Evolutionary conservation across 768 basidiomycete genomes (phyloP).

Genomic region (Termitomyces sp.): DNA sequence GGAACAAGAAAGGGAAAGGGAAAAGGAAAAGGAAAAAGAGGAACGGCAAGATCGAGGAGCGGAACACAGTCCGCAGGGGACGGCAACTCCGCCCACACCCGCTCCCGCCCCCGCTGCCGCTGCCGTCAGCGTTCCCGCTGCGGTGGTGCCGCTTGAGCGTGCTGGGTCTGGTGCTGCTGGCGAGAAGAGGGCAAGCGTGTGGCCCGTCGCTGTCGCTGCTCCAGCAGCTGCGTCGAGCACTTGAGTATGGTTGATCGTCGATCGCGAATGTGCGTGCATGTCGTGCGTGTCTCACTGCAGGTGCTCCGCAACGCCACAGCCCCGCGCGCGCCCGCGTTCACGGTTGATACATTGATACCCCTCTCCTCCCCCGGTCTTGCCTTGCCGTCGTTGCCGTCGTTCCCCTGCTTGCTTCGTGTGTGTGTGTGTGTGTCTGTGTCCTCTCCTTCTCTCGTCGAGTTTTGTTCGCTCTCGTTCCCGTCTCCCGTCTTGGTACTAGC

Average conservation of each 20-base stretch:
- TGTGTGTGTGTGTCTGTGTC: background rate
- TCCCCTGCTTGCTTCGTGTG: background rate
- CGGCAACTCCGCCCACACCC: background rate
- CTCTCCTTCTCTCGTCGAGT: background rate
- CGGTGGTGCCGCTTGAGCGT: background rate
- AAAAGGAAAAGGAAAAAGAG: background rate
- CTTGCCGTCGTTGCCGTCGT: too few relatives aligned
- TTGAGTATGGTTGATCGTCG: background rate
- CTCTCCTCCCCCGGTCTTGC: too few relatives aligned
- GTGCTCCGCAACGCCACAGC: too few relatives aligned
- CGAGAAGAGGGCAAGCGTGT: constrained; percentile 3
- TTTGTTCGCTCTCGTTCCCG: background rate
- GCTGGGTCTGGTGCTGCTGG: background rate
- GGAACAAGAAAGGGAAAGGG: background rate
- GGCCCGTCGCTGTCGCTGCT: background rate
- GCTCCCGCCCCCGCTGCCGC: too few relatives aligned
- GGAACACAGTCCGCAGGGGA: constrained; percentile 2
- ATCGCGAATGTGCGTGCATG: too few relatives aligned
- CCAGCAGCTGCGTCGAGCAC: background rate
- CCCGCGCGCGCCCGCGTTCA: too few relatives aligned
- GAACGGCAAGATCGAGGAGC: background rate
- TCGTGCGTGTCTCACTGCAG: too few relatives aligned
- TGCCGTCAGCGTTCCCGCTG: background rate
- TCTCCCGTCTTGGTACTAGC: background rate
- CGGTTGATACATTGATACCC: background rate